A percentile compares a stretch with the other conserved stretches of the same genome.
These are phyloP conservation scores for Beta corolliflora DNA, from an alignment of 179 eudicot genomes.

Conservation along the genomic window DNA sequence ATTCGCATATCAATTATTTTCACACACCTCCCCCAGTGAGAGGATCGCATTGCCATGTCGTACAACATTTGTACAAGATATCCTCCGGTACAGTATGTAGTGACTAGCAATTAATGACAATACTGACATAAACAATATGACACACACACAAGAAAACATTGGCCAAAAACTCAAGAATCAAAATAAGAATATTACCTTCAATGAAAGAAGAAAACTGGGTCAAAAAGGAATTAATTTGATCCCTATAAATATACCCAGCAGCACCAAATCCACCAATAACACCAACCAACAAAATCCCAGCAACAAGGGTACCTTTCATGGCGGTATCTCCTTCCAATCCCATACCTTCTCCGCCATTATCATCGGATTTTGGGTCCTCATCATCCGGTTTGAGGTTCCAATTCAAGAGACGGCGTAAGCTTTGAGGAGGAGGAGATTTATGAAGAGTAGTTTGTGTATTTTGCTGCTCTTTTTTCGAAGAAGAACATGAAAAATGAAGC, in stretches of 20 bases:
- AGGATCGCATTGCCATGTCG: too few species aligned
- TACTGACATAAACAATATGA: too few species aligned
- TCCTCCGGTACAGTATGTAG: too few species aligned
- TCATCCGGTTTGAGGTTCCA: slow-evolving; percentile 46
- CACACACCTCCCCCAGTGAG: too few species aligned
- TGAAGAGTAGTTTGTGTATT: slow-evolving; percentile 37
- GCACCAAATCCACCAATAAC: slow-evolving; percentile 88
- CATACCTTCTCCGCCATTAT: slow-evolving; percentile 16
- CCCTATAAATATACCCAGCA: slow-evolving; percentile 81
- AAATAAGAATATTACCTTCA: slow-evolving; percentile 56
- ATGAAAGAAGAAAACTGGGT: slow-evolving; percentile 77
- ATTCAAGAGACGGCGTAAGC: slow-evolving; percentile 47
- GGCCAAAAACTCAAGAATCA: neutral
- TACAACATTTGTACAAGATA: too few species aligned
- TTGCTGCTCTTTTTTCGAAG: slow-evolving; percentile 54
- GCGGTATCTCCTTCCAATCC: slow-evolving; percentile 54
- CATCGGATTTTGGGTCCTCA: slow-evolving; percentile 15
- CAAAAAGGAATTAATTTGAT: slow-evolving; percentile 78
- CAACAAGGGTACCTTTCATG: slow-evolving; percentile 77
- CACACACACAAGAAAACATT: too few species aligned
- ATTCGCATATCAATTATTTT: too few species aligned
- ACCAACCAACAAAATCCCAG: slow-evolving; percentile 85
- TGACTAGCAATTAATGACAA: too few species aligned
- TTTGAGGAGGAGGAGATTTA: slow-evolving; percentile 45
- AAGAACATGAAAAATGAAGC: slow-evolving; percentile 58